phyloP scores from a whole-genome alignment of 2,329 filamentous ascomycete species.

The Cadophora malorum region DNA sequence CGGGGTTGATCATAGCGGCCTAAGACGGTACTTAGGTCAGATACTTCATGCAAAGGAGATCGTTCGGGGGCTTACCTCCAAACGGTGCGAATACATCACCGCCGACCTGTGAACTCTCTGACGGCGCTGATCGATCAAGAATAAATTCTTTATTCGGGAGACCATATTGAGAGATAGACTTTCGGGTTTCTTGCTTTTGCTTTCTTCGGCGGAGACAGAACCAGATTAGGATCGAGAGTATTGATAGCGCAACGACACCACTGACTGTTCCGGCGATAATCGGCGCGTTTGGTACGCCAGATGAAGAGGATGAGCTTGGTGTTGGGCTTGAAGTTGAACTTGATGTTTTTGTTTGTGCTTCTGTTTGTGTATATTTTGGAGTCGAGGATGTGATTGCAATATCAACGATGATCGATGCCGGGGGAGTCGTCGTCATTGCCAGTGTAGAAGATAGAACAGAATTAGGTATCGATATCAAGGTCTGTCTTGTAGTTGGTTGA shows the following conservation, averaged over 20 bases:
- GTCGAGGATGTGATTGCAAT: slow-evolving; percentile 1
- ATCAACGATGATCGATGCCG: slow-evolving; percentile 34
- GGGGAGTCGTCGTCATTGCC: slow-evolving; percentile 30
- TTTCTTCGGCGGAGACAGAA: slow-evolving; percentile 32
- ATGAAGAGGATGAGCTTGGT: neutral
- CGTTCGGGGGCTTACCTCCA: slow-evolving; percentile 45
- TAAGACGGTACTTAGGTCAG: slow-evolving; percentile 10
- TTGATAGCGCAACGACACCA: slow-evolving; percentile 30
- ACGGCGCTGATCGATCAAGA: slow-evolving; percentile 13
- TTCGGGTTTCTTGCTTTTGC: slow-evolving; percentile 21
- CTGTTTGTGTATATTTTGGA: slow-evolving; percentile 1
- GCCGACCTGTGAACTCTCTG: slow-evolving; percentile 8
- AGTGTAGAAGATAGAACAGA: slow-evolving; percentile 35
- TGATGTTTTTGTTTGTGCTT: neutral
- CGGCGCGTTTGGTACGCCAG: slow-evolving; percentile 19
- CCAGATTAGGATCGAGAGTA: slow-evolving; percentile 33
- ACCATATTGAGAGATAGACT: slow-evolving; percentile 21
- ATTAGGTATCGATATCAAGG: slow-evolving; percentile 2
- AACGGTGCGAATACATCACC: slow-evolving; percentile 53
- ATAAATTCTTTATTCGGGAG: slow-evolving; percentile 25
- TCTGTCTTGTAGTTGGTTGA: neutral
- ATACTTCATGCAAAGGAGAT: slow-evolving; percentile 5
- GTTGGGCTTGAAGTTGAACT: neutral
- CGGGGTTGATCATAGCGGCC: slow-evolving; percentile 1
- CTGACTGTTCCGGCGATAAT: slow-evolving; percentile 36